phyloP scores from a whole-genome alignment of 2,329 filamentous ascomycete genomes.

The Acephala macrosclerotiorum region DNA sequence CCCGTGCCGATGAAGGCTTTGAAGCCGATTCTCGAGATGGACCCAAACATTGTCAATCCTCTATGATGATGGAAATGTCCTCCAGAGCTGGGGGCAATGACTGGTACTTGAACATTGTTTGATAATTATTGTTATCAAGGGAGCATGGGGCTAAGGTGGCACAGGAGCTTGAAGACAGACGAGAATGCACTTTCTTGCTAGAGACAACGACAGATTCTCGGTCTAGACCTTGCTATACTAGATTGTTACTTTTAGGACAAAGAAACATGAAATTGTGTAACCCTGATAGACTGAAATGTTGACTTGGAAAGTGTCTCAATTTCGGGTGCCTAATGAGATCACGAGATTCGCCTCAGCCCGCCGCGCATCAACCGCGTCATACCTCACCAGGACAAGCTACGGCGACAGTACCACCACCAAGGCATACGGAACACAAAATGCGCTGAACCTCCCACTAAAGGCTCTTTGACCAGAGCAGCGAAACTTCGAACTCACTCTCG shows the following conservation, averaged over 20 bases:
- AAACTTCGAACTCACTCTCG: neutral
- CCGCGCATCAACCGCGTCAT: slow-evolving; percentile 18
- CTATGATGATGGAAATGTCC: no score
- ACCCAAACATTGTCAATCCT: slow-evolving; percentile 15
- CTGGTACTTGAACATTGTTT: no score
- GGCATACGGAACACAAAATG: slow-evolving; percentile 21
- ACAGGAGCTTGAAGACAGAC: no score
- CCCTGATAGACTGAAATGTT: neutral
- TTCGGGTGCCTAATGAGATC: slow-evolving; percentile 7
- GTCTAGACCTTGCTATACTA: no score
- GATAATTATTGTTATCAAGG: no score
- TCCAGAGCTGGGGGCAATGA: no score
- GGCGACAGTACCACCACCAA: neutral
- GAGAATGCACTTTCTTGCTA: no score
- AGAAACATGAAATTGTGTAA: neutral
- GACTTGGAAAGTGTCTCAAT: neutral
- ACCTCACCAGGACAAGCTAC: slow-evolving; percentile 10
- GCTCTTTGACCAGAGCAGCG: slow-evolving; percentile 8
- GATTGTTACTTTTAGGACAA: neutral
- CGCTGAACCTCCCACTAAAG: slow-evolving; percentile 6
- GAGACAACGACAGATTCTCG: no score
- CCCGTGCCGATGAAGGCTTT: slow-evolving; percentile 47
- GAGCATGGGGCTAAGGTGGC: no score
- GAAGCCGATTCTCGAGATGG: slow-evolving; percentile 30
- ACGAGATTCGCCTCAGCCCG: slow-evolving; percentile 14